Conservation (phyloP, 306 rosid species). For the Abrus precatorius region DNA sequence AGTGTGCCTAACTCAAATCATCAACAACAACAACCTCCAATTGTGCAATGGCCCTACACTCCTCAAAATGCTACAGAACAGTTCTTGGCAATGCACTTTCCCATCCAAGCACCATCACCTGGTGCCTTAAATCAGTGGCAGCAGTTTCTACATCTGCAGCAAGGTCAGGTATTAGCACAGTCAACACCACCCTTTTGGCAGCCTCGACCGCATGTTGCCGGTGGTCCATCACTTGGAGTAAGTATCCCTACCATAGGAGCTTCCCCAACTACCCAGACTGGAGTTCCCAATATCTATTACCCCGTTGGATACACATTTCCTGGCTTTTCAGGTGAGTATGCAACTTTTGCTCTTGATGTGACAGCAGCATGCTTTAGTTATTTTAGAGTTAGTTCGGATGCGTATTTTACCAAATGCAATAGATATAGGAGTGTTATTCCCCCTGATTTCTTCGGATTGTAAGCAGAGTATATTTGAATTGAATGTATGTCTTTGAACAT, state of each 20-base stretch:
- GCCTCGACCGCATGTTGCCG: constrained; percentile 42
- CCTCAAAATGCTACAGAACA: constrained; percentile 53
- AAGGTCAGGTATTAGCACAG: constrained; percentile 48
- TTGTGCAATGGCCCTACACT: constrained; percentile 45
- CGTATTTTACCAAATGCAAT: neutral
- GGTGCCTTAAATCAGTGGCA: constrained; percentile 54
- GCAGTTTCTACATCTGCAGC: constrained; percentile 51
- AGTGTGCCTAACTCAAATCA: constrained; percentile 42
- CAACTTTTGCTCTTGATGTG: constrained; percentile 31
- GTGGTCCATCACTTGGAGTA: constrained; percentile 41
- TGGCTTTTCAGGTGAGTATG: constrained; percentile 57
- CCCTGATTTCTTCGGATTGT: neutral
- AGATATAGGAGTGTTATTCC: neutral
- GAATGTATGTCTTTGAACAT: neutral
- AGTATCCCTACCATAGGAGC: constrained; percentile 50
- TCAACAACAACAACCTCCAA: constrained; percentile 47
- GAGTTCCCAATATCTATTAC: constrained; percentile 56
- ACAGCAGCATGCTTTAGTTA: neutral
- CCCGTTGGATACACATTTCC: constrained; percentile 57
- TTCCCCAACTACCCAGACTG: constrained; percentile 49
- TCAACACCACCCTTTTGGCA: constrained; percentile 58
- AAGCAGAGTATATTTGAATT: neutral
- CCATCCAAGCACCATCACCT: constrained; percentile 51
- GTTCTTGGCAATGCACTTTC: constrained; percentile 37
- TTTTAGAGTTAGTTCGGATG: neutral